Evolutionary conservation across 2,329 filamentous ascomycete genomes (phyloP).

Genomic region (Fusarium nygamai): DNA sequence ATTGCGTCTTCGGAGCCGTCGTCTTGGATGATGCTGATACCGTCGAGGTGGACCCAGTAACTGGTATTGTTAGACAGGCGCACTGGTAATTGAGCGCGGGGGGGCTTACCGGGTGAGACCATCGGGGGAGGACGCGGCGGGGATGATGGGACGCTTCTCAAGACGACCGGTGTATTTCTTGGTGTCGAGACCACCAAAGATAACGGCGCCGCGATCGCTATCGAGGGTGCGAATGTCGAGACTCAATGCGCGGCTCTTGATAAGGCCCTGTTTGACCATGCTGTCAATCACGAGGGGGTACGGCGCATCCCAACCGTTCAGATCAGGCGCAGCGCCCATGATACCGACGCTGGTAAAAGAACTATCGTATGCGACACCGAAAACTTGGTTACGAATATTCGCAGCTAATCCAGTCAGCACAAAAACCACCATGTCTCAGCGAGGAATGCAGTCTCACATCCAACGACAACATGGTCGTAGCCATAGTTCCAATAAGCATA

Average conservation of each 20-base stretch:
- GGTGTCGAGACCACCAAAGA: conserved; percentile 68
- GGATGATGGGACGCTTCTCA: conserved; percentile 65
- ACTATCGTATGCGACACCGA: conserved; percentile 50
- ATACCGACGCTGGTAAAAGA: conserved; percentile 46
- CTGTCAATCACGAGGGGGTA: conserved; percentile 51
- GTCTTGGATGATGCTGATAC: conserved; percentile 47
- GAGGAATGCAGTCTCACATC: conserved; percentile 42
- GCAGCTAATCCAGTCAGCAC: conserved; percentile 38
- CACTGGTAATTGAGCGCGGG: no score
- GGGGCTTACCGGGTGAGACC: conserved; percentile 42
- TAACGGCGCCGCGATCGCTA: conserved; percentile 46
- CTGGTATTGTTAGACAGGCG: conserved; percentile 29
- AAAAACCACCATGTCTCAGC: not conserved
- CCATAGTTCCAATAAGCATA: conserved; percentile 48
- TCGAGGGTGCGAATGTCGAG: conserved; percentile 48
- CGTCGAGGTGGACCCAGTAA: conserved; percentile 56
- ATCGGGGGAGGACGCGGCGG: conserved; percentile 50
- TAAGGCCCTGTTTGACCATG: conserved; percentile 48
- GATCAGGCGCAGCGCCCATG: conserved; percentile 48
- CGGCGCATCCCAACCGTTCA: conserved; percentile 47
- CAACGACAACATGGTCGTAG: conserved; percentile 48
- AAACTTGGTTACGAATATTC: conserved; percentile 48
- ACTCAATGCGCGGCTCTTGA: conserved; percentile 51
- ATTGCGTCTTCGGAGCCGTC: conserved; percentile 55
- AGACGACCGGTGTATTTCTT: conserved; percentile 65